A percentile compares a stretch with the other conserved stretches of the same genome.
Conservation (phyloP, 306 rosid genomes). For the Cicer chorassanicum region DNA sequence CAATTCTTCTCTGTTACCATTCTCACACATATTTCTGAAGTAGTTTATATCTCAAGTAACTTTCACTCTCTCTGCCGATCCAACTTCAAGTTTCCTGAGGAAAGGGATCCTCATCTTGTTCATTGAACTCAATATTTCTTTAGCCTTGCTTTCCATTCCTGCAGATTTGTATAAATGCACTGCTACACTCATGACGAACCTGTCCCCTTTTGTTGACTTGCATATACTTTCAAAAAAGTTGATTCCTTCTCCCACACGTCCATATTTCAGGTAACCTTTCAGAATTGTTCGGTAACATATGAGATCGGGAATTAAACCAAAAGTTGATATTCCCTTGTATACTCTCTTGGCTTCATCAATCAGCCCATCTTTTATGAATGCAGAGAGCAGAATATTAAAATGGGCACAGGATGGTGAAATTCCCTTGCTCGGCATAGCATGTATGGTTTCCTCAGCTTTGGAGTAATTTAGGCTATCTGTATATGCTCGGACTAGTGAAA, state of each 20-base stretch:
- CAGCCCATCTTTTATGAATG: constrained; percentile 66
- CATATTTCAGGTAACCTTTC: constrained; percentile 72
- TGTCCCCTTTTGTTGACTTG: constrained; percentile 57
- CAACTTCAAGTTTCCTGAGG: constrained; percentile 68
- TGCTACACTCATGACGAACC: constrained; percentile 79
- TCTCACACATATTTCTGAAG: background rate
- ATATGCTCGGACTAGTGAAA: constrained; percentile 75
- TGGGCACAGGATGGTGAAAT: constrained; percentile 72
- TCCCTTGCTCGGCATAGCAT: constrained; percentile 65
- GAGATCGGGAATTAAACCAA: constrained; percentile 70
- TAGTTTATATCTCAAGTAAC: constrained; percentile 38
- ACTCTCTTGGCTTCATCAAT: constrained; percentile 76
- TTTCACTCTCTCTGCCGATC: constrained; percentile 53
- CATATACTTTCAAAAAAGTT: constrained; percentile 61
- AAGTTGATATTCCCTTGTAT: constrained; percentile 53
- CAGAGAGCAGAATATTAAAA: constrained; percentile 68
- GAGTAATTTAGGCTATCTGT: constrained; percentile 61
- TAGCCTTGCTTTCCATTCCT: constrained; percentile 63
- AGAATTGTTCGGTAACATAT: constrained; percentile 66
- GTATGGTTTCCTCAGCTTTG: constrained; percentile 71
- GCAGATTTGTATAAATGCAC: constrained; percentile 69
- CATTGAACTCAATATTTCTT: constrained; percentile 64
- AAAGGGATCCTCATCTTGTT: constrained; percentile 55
- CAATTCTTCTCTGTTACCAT: background rate
- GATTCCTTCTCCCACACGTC: constrained; percentile 72